Percentiles rank a stretch among this genome's conserved stretches.
phyloP scores from a whole-genome alignment of 1,139 yeast genomes.

The Saccharomycopsis hybrid region DNA sequence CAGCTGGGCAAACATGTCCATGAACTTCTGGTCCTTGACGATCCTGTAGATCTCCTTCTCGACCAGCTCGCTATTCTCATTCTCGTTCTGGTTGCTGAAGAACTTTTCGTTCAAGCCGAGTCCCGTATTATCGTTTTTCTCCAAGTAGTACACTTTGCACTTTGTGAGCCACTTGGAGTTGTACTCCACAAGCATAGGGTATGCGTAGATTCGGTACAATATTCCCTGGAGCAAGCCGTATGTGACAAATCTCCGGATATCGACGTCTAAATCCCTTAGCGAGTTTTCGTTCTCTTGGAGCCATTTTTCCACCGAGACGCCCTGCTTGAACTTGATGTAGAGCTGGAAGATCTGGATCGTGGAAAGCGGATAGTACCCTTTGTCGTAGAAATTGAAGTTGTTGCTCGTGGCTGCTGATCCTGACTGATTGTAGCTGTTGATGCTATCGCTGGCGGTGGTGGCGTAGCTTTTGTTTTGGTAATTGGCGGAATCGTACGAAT shows the following conservation, averaged over 20 bases:
- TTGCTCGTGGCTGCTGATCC: constrained; percentile 4
- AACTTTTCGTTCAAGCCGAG: neutral
- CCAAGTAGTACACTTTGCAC: constrained; percentile 17
- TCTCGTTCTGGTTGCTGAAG: neutral
- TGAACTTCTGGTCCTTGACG: constrained; percentile 8
- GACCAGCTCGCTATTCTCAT: neutral
- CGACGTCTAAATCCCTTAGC: constrained; percentile 60
- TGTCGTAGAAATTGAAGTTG: constrained; percentile 7
- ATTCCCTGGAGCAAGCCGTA: constrained; percentile 82
- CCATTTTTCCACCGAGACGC: constrained; percentile 78
- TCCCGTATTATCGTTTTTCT: constrained; percentile 6
- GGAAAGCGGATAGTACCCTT: constrained; percentile 40
- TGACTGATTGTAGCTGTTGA: constrained; percentile 5
- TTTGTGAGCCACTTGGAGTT: constrained; percentile 19
- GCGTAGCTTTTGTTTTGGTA: neutral
- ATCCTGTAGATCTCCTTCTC: constrained; percentile 4
- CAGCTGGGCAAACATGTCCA: constrained; percentile 2
- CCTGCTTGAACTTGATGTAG: constrained; percentile 74
- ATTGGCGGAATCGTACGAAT: neutral
- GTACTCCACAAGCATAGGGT: constrained; percentile 46
- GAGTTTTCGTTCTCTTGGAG: constrained; percentile 54
- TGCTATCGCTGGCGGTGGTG: neutral
- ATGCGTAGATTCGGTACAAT: constrained; percentile 73
- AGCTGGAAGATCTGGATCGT: constrained; percentile 64
- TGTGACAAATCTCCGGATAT: constrained; percentile 74